These are phyloP conservation scores for Tympanopsis confertula DNA, from an alignment of 2,329 filamentous ascomycete species.

Conservation along the genomic window DNA sequence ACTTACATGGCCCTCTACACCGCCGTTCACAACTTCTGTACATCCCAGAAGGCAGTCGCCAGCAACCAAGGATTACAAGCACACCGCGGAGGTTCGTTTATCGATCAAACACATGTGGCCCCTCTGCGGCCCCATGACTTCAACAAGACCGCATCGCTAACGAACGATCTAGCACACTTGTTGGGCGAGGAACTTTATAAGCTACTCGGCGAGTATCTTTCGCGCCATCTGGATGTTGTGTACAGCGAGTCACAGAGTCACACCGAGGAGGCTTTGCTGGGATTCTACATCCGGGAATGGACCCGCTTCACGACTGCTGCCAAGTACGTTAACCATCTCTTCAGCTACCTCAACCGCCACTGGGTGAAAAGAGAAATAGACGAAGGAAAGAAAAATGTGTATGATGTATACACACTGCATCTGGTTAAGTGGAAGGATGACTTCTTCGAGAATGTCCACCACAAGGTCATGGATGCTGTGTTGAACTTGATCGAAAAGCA, in stretches of 20 bases:
- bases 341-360: constrained; percentile 90
- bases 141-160: constrained; percentile 9
- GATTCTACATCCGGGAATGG: constrained; percentile 96
- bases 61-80: constrained; percentile 32
- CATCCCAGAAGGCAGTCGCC: constrained; percentile 85
- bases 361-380: constrained; percentile 99
- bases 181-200: constrained; percentile 93
- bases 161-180: constrained; percentile 59
- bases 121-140: constrained; percentile 3
- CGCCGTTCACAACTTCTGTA: constrained; percentile 97
- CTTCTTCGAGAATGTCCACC: constrained; percentile 72
- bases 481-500: constrained; percentile 94
- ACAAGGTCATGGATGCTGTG: constrained; percentile 89
- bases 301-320: constrained; percentile 87
- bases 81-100: constrained; percentile 57
- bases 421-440: constrained; percentile 90
- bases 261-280: constrained; percentile 77
- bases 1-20: constrained; percentile 98
- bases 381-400: constrained; percentile 95
- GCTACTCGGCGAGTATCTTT: constrained; percentile 77
- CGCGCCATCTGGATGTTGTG: constrained; percentile 61
- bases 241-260: constrained; percentile 65
- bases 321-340: constrained; percentile 95
- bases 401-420: constrained; percentile 94
- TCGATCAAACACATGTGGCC: neutral